Conservation (phyloP, 1,284 basidiomycete species). For the Ceratobasidium sp. region DNA sequence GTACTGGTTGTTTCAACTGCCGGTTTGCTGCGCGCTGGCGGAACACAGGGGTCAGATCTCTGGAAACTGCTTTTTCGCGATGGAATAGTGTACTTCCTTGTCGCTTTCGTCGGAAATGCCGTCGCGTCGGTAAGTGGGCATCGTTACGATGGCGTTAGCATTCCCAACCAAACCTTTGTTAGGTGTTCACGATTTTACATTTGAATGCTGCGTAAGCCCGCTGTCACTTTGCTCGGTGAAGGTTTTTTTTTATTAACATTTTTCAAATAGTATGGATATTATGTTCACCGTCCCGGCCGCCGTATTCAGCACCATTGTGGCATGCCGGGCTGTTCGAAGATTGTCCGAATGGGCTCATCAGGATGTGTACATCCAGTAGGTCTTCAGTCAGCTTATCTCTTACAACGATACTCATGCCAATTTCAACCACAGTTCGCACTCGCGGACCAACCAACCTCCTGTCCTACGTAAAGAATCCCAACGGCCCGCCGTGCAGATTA, state of each 20-base stretch:
- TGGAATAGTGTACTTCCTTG: slow-evolving; percentile 69
- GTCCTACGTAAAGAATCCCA: not conserved
- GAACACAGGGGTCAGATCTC: slow-evolving; percentile 55
- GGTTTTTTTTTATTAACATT: not conserved
- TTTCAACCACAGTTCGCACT: slow-evolving; percentile 10
- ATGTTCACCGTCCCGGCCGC: slow-evolving; percentile 41
- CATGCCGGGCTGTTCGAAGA: slow-evolving; percentile 41
- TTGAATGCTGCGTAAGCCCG: slow-evolving; percentile 31
- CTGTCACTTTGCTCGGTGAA: not conserved
- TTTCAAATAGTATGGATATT: slow-evolving; percentile 38
- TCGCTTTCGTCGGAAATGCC: slow-evolving; percentile 68
- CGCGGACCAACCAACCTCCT: not conserved
- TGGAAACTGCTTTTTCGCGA: slow-evolving; percentile 71
- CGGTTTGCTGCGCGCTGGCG: slow-evolving; percentile 44
- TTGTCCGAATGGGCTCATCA: slow-evolving; percentile 36
- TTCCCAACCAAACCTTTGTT: not conserved
- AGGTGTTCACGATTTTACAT: slow-evolving; percentile 24
- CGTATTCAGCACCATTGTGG: slow-evolving; percentile 37
- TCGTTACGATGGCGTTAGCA: not conserved
- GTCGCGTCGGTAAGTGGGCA: slow-evolving; percentile 62
- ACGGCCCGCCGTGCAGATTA: slow-evolving; percentile 10
- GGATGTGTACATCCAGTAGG: slow-evolving; percentile 39
- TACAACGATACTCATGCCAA: not conserved
- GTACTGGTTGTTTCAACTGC: slow-evolving; percentile 41
- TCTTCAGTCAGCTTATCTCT: not conserved